Evolutionary conservation across 208 protist species (phyloP).

Genomic region (Trypanosoma caninum): DNA sequence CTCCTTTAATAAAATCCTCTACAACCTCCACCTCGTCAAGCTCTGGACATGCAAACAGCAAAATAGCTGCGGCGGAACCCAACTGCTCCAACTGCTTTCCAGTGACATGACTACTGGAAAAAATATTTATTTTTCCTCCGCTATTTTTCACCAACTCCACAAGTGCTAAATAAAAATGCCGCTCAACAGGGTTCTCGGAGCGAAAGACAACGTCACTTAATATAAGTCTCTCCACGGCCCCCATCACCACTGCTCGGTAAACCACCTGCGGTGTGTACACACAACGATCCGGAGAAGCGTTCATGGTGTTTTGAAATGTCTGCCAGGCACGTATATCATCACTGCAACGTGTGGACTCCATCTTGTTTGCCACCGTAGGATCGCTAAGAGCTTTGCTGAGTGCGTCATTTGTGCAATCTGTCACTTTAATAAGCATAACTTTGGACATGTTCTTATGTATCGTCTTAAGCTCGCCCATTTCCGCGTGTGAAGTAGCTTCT

Average conservation of each 20-base stretch:
- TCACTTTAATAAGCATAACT: constrained; percentile 89
- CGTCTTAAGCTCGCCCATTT: constrained; percentile 55
- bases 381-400: constrained; percentile 91
- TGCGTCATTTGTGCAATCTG: constrained; percentile 78
- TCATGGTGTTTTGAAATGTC: constrained; percentile 92
- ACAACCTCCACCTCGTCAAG: constrained; percentile 86
- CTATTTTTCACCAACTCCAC: constrained; percentile 83
- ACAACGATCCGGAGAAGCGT: constrained; percentile 78
- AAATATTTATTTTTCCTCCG: constrained; percentile 86
- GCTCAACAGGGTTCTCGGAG: constrained; percentile 66
- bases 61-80: constrained; percentile 91
- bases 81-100: constrained; percentile 94
- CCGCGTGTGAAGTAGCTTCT: constrained; percentile 31
- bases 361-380: constrained; percentile 54
- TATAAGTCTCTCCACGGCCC: constrained; percentile 85
- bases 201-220: constrained; percentile 94
- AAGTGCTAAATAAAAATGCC: constrained; percentile 91
- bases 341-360: constrained; percentile 88
- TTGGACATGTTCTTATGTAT: constrained; percentile 88
- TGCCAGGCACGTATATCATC: constrained; percentile 92
- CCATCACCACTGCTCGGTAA: constrained; percentile 64
- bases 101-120: constrained; percentile 94
- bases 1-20: constrained; percentile 50
- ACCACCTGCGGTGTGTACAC: constrained; percentile 94
- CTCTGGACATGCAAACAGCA: constrained; percentile 89